A percentile compares a stretch with the other conserved stretches of the same genome.
These are phyloP conservation scores for Lindgomyces ingoldianus DNA, from an alignment of 495 filamentous ascomycete genomes.

Conservation along the genomic window DNA sequence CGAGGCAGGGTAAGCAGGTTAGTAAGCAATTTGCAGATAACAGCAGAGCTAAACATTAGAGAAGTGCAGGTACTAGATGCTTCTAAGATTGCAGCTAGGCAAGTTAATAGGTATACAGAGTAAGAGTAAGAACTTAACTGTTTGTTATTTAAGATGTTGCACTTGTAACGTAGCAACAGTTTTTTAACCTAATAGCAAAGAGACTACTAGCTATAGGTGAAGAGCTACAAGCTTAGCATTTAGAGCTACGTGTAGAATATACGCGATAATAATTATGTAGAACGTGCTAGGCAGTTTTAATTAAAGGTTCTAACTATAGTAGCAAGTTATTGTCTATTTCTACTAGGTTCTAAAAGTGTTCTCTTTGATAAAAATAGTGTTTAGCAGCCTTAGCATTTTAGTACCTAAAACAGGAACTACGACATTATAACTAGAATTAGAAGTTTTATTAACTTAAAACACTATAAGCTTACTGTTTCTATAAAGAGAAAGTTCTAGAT, in stretches of 20 bases:
- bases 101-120: not conserved
- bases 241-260: not conserved
- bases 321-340: slow-evolving; percentile 15
- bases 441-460: slow-evolving; percentile 1
- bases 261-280: not conserved
- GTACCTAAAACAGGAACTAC: slow-evolving; percentile 1
- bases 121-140: not conserved
- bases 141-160: no score
- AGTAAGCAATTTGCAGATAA: not conserved
- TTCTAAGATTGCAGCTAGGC: not conserved
- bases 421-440: slow-evolving; percentile 4
- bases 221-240: no score
- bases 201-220: no score
- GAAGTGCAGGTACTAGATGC: no score
- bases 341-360: slow-evolving; percentile 8
- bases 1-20: not conserved
- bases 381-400: slow-evolving; percentile 1
- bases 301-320: slow-evolving; percentile 2
- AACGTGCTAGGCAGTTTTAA: slow-evolving; percentile 8
- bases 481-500: not conserved
- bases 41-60: not conserved
- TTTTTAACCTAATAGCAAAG: no score
- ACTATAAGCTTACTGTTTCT: not conserved
- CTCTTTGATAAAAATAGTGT: not conserved
- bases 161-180: no score